Base-by-base conservation (phyloP, 2,329 filamentous ascomycete genomes). In the Monosporascus sp. region DNA sequence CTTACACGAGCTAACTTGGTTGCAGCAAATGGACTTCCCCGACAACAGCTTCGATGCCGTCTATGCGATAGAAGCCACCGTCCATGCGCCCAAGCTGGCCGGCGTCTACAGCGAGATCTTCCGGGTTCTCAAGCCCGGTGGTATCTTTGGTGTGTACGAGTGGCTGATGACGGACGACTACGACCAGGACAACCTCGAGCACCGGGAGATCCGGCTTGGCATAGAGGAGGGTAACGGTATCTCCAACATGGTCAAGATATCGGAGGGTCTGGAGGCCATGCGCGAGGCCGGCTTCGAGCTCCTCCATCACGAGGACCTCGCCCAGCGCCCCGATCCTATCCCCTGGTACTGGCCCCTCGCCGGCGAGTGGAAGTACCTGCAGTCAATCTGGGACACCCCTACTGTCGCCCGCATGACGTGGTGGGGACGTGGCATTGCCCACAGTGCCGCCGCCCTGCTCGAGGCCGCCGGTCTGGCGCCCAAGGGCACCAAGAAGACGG, bases 161-260 rank as follows among this genome's bases (percentile, higher is more conserved):
- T 97, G 94, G 94, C 80, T 97, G 68, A 97, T 99, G 94, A 97
- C 92, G 7, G 92, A 97, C 58, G 78, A 86, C 24, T 99, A 97
- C 74, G 88, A 97, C 76, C 93, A 96, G 70, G 79, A 88, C 56
- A 91, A 97, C 79, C 72, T 89, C 1, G 79, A 85, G 65, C 94
- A 97, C 77, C 88, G 91, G 61, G 84, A 89, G 70, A 94, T 97
- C 68, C 89, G 94, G 59, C 85, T 97, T 18, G 92, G 88, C 59
- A 99, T 99, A 60, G 94, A 99, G 78, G 86, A 91, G 69, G 94
- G 94, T 66, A 88, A 97, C 68, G 94, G 94, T 63, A 97, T 99
- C 70, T 91, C 91, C 66, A 97, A 97, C 78, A 97, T 99, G 92
- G 90, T 94, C 73, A 89, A 84, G 71, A 81, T 95, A 53, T 84